Conservation (phyloP, 345 rosid genomes). For the Populus deltoides region DNA sequence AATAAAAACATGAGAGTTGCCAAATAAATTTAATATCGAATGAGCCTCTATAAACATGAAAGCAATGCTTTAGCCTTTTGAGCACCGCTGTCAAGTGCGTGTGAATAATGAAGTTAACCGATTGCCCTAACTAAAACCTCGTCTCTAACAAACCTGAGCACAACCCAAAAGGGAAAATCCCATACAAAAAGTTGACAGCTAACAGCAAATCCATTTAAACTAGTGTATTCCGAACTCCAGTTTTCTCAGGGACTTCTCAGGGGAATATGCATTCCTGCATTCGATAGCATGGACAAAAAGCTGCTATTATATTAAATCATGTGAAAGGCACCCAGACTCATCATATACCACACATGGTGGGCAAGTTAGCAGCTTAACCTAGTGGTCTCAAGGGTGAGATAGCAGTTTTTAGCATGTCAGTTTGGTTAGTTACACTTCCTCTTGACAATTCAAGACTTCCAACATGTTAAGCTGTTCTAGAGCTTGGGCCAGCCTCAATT, state of each 20-base stretch:
- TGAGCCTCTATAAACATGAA: not conserved
- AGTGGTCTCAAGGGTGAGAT: no score
- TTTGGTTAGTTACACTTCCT: not conserved
- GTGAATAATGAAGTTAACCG: not conserved
- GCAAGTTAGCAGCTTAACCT: no score
- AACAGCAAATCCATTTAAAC: not conserved
- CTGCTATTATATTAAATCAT: not conserved
- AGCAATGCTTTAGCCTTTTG: not conserved
- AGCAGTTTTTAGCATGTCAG: not conserved
- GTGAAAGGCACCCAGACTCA: not conserved
- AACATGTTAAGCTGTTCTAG: not conserved
- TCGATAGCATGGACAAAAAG: not conserved
- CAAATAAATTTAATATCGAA: not conserved
- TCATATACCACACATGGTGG: no score
- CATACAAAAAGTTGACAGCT: not conserved
- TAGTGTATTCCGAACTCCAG: conserved; percentile 6
- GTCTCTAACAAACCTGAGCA: not conserved
- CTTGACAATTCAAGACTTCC: not conserved
- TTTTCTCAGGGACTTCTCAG: not conserved
- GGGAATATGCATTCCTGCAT: not conserved
- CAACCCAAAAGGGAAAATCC: not conserved
- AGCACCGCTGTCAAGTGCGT: not conserved
- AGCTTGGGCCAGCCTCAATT: not conserved
- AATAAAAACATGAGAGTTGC: not conserved
- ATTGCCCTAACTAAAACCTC: not conserved